Evolutionary conservation across 1,284 basidiomycete genomes (phyloP), one percentile per base, ranked within the genome.

Genomic region (Cronartium quercuum): DNA sequence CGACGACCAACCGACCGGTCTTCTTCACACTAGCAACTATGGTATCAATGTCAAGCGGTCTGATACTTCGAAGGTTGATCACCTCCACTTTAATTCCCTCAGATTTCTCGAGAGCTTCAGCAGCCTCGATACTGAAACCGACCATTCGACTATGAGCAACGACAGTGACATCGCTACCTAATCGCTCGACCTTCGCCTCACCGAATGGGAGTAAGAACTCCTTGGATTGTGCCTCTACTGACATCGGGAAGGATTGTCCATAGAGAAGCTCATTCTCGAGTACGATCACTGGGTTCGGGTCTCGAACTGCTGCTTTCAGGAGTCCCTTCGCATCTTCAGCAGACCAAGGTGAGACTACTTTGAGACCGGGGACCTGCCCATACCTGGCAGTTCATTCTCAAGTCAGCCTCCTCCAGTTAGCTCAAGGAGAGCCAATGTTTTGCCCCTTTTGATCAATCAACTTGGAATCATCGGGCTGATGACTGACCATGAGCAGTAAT

Each of bases 221-320:
- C 83, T 96, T 92, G 67, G 92, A 94, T 87, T 97, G 89, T 79
- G 91, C 93, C 82, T 96, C 95, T 78, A 89, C 83, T 60, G 92
- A 92, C 88, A 98, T 90, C 76, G 93, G 92, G 90, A 98, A 99
- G 24, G 89, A 88, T 78, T 94, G 88, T 84, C 96, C 96, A 85
- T 99, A 98, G 82, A 98, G 84, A 87, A 99, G 93, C 85, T 99
- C 96, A 84, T 99, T 99, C 83, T 99, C 96, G 68, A 99, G 89
- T 86, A 98, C 93, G 79, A 98, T 93, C 79, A 97, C 91, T 13
- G 94, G 94, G 85, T 97, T 98, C 76, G 94, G 93, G 83, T 99
- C 96, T 66, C 96, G 92, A 82, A 99, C 97, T 44, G 96, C 95
- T 75, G 93, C 84, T 91, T 98, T 99, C 78, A 99, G 87, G 76